phyloP scores from a whole-genome alignment of 1,139 yeast genomes.

The Lodderomyces jiufengensis region DNA sequence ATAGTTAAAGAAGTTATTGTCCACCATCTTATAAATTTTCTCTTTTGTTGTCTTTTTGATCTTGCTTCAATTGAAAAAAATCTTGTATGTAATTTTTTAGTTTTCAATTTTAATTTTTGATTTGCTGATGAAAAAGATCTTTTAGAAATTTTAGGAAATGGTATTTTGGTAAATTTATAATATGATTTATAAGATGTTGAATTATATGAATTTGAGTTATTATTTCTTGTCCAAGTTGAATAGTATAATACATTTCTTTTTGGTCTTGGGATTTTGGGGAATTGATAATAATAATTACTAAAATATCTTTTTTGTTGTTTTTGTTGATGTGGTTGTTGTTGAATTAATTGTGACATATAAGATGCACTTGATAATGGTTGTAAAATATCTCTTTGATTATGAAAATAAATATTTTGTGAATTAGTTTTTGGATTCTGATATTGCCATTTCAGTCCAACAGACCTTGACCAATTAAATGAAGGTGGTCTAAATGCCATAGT shows the following conservation, averaged over 20 bases:
- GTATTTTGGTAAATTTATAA: conserved; percentile 7
- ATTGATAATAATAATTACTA: conserved; percentile 38
- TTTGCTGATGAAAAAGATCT: conserved; percentile 40
- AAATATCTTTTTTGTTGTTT: conserved; percentile 21
- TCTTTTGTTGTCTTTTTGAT: conserved; percentile 40
- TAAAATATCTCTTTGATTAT: conserved; percentile 31
- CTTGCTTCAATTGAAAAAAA: conserved; percentile 46
- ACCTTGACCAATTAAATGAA: conserved; percentile 15
- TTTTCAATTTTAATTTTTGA: conserved; percentile 33
- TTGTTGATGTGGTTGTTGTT: conserved; percentile 9
- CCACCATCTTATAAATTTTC: conserved; percentile 63
- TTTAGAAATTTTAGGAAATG: conserved; percentile 21
- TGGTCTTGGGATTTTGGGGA: conserved; percentile 64
- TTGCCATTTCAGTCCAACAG: conserved; percentile 11
- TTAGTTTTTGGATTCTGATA: conserved; percentile 11
- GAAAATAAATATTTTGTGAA: conserved; percentile 10
- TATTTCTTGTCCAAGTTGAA: conserved; percentile 36
- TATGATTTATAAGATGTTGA: conserved; percentile 1
- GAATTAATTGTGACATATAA: conserved; percentile 25
- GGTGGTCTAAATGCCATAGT: conserved; percentile 14
- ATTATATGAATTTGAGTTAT: conserved; percentile 7
- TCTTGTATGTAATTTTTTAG: conserved; percentile 36
- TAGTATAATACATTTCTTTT: conserved; percentile 57
- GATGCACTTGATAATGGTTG: conserved; percentile 46
- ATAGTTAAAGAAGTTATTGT: conserved; percentile 63